Evolutionary conservation across 768 basidiomycete species (phyloP).

Genomic region (Zangia roseola): DNA sequence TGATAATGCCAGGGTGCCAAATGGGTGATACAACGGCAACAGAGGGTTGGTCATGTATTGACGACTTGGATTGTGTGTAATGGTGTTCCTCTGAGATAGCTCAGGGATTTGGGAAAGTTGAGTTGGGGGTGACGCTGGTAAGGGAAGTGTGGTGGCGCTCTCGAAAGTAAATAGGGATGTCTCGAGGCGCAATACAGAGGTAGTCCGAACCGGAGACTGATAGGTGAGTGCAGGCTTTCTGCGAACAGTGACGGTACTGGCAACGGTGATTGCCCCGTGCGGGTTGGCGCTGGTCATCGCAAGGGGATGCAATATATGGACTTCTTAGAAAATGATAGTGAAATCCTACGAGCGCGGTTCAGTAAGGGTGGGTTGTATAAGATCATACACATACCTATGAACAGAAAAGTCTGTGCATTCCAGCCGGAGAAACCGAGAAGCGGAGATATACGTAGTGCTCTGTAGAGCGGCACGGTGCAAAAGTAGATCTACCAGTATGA

Average conservation of each 20-base stretch:
- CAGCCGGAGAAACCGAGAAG: constrained; percentile 12
- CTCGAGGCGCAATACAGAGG: constrained; percentile 26
- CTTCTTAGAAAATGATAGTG: constrained; percentile 1
- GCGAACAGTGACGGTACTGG: constrained; percentile 33
- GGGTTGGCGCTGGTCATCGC: constrained; percentile 27
- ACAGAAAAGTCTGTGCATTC: constrained; percentile 22
- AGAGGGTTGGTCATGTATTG: constrained; percentile 38
- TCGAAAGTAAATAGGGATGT: constrained; percentile 14
- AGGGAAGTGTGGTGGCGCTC: constrained; percentile 14
- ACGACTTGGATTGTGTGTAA: constrained; percentile 13
- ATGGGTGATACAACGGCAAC: constrained; percentile 68
- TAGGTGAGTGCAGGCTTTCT: constrained; percentile 60
- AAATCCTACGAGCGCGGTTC: constrained; percentile 12
- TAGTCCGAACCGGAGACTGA: constrained; percentile 49
- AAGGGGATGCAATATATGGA: constrained; percentile 7
- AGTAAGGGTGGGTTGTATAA: background rate
- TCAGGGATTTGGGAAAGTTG: constrained; percentile 10
- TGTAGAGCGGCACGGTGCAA: constrained; percentile 4
- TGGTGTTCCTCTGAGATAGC: constrained; percentile 14
- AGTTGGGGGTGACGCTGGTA: constrained; percentile 14
- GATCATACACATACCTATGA: constrained; percentile 19
- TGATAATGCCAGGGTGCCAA: constrained; percentile 60
- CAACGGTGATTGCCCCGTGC: constrained; percentile 5
- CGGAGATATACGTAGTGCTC: constrained; percentile 15
- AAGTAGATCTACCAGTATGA: constrained; percentile 19